phyloP scores from a whole-genome alignment of 768 basidiomycete species.

The Inosperma sp. region DNA sequence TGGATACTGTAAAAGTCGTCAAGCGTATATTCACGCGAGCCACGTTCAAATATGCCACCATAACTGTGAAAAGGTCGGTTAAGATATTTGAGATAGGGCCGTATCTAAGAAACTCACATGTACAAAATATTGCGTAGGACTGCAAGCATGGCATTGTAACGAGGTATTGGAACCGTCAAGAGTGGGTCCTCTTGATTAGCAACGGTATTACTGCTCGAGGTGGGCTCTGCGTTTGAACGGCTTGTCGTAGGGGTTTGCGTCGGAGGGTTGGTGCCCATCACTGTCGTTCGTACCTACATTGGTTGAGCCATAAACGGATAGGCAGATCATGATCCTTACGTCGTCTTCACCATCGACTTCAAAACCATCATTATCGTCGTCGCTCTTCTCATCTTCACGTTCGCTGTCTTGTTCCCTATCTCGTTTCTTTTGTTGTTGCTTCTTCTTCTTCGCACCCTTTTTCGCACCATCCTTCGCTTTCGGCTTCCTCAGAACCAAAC shows the following conservation, averaged over 20 bases:
- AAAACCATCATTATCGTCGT: not conserved
- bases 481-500: slow-evolving; percentile 68
- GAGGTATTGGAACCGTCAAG: slow-evolving; percentile 57
- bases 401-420: slow-evolving; percentile 18
- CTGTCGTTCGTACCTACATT: no score
- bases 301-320: no score
- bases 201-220: not conserved
- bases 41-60: slow-evolving; percentile 83
- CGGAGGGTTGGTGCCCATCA: no score
- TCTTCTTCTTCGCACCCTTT: slow-evolving; percentile 28
- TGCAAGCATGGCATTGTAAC: slow-evolving; percentile 88
- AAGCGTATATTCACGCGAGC: slow-evolving; percentile 79
- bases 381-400: slow-evolving; percentile 12
- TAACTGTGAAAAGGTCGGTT: slow-evolving; percentile 44
- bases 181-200: slow-evolving; percentile 54
- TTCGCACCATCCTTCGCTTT: slow-evolving; percentile 47
- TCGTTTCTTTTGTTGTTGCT: slow-evolving; percentile 17
- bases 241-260: no score
- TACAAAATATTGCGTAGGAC: slow-evolving; percentile 81
- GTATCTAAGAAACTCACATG: slow-evolving; percentile 59
- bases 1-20: slow-evolving; percentile 82
- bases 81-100: not conserved
- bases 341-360: not conserved
- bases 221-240: no score
- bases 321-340: not conserved